A percentile compares a stretch with the other conserved stretches of the same genome.
Evolutionary conservation across 345 rosid species (phyloP).

Genomic region (Ceriops zippeliana): DNA sequence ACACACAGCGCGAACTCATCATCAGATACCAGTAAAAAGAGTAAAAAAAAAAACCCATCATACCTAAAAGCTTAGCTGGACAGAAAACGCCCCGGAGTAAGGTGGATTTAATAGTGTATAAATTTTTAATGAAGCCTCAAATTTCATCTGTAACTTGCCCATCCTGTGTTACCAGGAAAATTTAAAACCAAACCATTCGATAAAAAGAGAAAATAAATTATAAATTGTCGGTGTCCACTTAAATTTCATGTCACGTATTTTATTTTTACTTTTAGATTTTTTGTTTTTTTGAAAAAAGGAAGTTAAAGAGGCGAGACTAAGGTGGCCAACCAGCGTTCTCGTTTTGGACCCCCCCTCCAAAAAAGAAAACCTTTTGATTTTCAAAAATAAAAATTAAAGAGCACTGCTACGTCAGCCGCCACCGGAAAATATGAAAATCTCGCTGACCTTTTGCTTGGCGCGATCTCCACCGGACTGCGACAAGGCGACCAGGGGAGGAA

Average conservation of each 20-base stretch:
- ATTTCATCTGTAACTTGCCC: too few species aligned
- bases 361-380: conserved; percentile 8
- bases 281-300: too few species aligned
- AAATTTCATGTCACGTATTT: too few species aligned
- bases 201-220: too few species aligned
- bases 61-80: too few species aligned
- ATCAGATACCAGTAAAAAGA: neutral
- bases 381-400: neutral
- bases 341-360: neutral
- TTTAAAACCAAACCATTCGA: too few species aligned
- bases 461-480: conserved; percentile 80
- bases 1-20: neutral
- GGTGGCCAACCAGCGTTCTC: conserved; percentile 32
- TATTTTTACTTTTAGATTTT: neutral
- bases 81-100: too few species aligned
- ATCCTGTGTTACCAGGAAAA: too few species aligned
- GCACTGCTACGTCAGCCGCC: conserved; percentile 23
- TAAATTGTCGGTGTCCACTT: too few species aligned
- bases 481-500: conserved; percentile 77
- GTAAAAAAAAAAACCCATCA: too few species aligned
- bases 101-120: too few species aligned
- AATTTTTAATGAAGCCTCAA: too few species aligned
- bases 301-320: conserved; percentile 5
- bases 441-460: conserved; percentile 73
- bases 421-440: neutral